A percentile compares a stretch with the other conserved stretches of the same genome.
phyloP scores from a whole-genome alignment of 371 early-diverging fungal species.

The Rhizopus arrhizus region DNA sequence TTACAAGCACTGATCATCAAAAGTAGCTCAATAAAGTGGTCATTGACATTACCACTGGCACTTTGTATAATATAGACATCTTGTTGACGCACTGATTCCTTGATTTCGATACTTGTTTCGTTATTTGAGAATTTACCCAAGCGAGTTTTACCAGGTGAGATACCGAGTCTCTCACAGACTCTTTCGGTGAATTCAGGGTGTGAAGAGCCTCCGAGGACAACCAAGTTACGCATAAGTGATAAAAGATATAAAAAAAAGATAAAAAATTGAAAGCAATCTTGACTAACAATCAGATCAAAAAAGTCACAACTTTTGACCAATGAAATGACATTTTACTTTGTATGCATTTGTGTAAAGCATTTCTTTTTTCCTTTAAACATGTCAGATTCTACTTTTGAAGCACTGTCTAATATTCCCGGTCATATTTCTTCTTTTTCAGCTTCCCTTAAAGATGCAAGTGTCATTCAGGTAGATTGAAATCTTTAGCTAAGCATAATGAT shows the following conservation, averaged over 20 bases:
- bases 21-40: slow-evolving; percentile 92
- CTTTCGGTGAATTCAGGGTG: slow-evolving; percentile 80
- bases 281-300: too few species aligned
- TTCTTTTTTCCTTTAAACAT: slow-evolving; percentile 3
- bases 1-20: slow-evolving; percentile 97
- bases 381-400: slow-evolving; percentile 33
- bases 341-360: neutral
- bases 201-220: slow-evolving; percentile 72
- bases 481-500: neutral
- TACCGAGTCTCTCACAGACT: slow-evolving; percentile 85
- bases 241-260: too few species aligned
- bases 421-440: slow-evolving; percentile 33
- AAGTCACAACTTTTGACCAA: too few species aligned
- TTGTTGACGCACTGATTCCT: slow-evolving; percentile 92
- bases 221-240: slow-evolving; percentile 33
- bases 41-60: slow-evolving; percentile 87
- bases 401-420: slow-evolving; percentile 24
- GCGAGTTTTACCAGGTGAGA: slow-evolving; percentile 72
- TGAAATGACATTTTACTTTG: too few species aligned
- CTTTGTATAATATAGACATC: slow-evolving; percentile 89
- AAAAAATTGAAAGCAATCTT: neutral
- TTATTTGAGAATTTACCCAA: slow-evolving; percentile 95
- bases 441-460: slow-evolving; percentile 23
- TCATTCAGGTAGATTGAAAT: slow-evolving; percentile 21
- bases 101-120: slow-evolving; percentile 93